Base-by-base conservation (phyloP, 768 basidiomycete genomes). In the Gloeostereum incarnatum region DNA sequence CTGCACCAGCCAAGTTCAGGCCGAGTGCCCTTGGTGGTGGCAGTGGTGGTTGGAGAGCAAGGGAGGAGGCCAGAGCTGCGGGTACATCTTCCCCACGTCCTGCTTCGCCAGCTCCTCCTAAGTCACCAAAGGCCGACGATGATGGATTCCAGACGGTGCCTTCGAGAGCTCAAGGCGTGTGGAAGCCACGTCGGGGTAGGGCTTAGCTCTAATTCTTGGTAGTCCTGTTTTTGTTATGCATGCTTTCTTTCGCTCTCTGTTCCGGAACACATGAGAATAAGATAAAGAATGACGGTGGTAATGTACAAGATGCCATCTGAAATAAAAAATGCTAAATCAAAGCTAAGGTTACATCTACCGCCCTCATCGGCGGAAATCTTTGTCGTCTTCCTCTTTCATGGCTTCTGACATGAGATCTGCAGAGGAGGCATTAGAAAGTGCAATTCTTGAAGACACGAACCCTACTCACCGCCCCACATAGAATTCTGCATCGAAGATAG, bases 111-210 rank as follows among this genome's bases (percentile, higher is more conserved):
- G 61, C 65, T 0, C 50, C 58, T 8, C 45, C 51, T 21, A 42
- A 49, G 6, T 41, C 52, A 13, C 30, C 53, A 4, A 61, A 60
- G 46, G 71, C 65, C 49, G 79, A 82, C 29, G 65, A 75, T 3
- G 84, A 87, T 49, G 83, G 85, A 3, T 86, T 86, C 68, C 75
- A 79, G 57, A 66, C 75, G 18, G 78, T 81, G 25, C 43, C 53
- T 20, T 22, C 34, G 18, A 34, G 35, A 32, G 11, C 6, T n/a
- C n/a, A n/a, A 31, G 17, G 56, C 57, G 39, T 34, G n/a, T 34
- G 33, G 33, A 34, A 9, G 21, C 33, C 33, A 7, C 14, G 19
- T 17, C 13, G 33, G 21, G 33, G 33, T n/a, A n/a, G n/a, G n/a
- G n/a, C n/a, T n/a, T n/a, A n/a, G n/a, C n/a, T n/a, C n/a, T n/a